These are phyloP conservation scores for Orbilia oligospora DNA, from an alignment of 2,329 filamentous ascomycete genomes.

Conservation along the genomic window DNA sequence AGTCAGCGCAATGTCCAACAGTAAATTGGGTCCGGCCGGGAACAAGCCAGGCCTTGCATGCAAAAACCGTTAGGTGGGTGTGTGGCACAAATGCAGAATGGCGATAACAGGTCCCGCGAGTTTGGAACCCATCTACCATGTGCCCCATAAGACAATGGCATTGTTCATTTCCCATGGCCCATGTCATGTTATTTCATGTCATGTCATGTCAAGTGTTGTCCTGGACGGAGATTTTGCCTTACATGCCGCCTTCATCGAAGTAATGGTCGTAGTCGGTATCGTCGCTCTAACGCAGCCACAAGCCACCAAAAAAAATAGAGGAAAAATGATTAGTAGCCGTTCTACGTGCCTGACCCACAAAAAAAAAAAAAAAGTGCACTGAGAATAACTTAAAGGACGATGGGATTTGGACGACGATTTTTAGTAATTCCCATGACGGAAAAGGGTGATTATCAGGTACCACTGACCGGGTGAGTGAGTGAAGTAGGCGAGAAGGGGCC, in stretches of 20 bases:
- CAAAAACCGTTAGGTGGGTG: constrained; percentile 15
- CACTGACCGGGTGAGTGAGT: constrained; percentile 12
- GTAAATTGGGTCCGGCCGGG: background rate
- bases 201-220: constrained; percentile 21
- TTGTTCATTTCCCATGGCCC: constrained; percentile 24
- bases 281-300: constrained; percentile 49
- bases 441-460: background rate
- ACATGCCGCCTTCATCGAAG: constrained; percentile 56
- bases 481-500: constrained; percentile 30
- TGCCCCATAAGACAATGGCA: constrained; percentile 34
- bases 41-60: constrained; percentile 30
- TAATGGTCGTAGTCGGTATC: constrained; percentile 55
- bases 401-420: background rate
- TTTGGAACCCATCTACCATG: constrained; percentile 25
- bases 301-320: constrained; percentile 19
- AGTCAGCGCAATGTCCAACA: constrained; percentile 40
- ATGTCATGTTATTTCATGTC: no score
- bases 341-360: background rate
- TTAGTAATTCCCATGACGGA: background rate
- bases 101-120: constrained; percentile 19
- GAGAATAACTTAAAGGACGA: background rate
- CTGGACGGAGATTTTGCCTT: constrained; percentile 39
- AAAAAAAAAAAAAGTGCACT: background rate
- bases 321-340: constrained; percentile 24
- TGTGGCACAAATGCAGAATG: constrained; percentile 39